These are phyloP conservation scores for Fusarium penzigii DNA, from an alignment of 2,329 filamentous ascomycete species.

Conservation along the genomic window DNA sequence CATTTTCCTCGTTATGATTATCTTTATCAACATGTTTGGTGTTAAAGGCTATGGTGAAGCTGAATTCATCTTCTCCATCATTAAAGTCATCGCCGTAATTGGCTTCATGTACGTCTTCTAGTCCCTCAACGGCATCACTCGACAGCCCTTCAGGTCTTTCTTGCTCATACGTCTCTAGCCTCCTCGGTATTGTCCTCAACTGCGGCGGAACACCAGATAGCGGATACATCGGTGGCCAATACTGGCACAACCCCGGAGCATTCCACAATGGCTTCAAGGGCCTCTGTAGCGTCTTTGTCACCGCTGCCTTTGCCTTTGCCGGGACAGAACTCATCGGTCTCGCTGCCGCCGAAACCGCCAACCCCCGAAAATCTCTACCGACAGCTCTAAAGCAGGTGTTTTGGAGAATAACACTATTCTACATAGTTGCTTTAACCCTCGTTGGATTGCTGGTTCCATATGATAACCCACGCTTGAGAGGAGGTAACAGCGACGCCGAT, in stretches of 20 bases:
- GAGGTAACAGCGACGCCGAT: slow-evolving; percentile 55
- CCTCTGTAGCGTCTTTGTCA: slow-evolving; percentile 74
- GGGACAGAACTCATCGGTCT: slow-evolving; percentile 77
- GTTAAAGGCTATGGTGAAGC: slow-evolving; percentile 88
- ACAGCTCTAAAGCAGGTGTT: slow-evolving; percentile 92
- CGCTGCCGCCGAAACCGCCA: slow-evolving; percentile 74
- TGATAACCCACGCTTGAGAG: slow-evolving; percentile 63
- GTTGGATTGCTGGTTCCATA: slow-evolving; percentile 83
- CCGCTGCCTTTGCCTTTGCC: slow-evolving; percentile 73
- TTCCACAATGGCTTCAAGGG: slow-evolving; percentile 84
- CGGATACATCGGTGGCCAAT: slow-evolving; percentile 77
- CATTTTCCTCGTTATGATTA: slow-evolving; percentile 74
- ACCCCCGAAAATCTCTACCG: slow-evolving; percentile 78
- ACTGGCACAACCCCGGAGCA: slow-evolving; percentile 77
- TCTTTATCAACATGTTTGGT: slow-evolving; percentile 83
- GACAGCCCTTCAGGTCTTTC: slow-evolving; percentile 71
- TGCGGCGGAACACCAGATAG: slow-evolving; percentile 72
- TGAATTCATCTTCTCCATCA: slow-evolving; percentile 81
- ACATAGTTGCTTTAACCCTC: slow-evolving; percentile 79
- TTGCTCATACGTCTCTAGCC: slow-evolving; percentile 50
- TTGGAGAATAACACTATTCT: slow-evolving; percentile 91
- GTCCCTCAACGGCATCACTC: slow-evolving; percentile 39
- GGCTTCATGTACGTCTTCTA: slow-evolving; percentile 69
- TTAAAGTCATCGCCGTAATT: slow-evolving; percentile 84
- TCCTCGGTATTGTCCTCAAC: slow-evolving; percentile 84